Conservation (phyloP, 495 filamentous ascomycete genomes). For the Bacidia gigantensis region DNA sequence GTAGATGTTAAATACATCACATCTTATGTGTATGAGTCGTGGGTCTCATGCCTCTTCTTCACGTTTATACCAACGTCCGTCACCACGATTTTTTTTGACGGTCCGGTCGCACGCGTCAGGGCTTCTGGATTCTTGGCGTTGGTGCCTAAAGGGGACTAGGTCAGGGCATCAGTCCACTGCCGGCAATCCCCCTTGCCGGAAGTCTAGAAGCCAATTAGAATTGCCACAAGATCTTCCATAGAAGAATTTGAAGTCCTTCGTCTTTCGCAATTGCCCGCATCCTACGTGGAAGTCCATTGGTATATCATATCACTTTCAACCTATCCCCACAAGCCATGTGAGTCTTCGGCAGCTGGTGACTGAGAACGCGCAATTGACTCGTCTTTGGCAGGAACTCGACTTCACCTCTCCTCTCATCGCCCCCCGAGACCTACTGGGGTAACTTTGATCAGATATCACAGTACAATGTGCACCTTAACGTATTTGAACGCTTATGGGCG, state of each 20-base stretch:
- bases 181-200: neutral
- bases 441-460: constrained; percentile 79
- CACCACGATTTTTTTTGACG: too few relatives aligned
- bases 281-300: too few relatives aligned
- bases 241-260: neutral
- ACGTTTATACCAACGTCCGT: too few relatives aligned
- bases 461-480: constrained; percentile 77
- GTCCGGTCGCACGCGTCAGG: too few relatives aligned
- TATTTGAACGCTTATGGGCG: constrained; percentile 75
- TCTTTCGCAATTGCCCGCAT: neutral
- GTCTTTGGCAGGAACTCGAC: constrained; percentile 41
- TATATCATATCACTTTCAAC: too few relatives aligned
- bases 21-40: neutral
- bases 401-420: constrained; percentile 29
- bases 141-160: neutral
- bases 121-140: neutral
- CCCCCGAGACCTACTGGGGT: constrained; percentile 54
- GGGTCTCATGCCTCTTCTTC: neutral
- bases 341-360: neutral
- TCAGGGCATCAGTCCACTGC: neutral
- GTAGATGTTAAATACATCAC: neutral
- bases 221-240: neutral
- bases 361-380: neutral
- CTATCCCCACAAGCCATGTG: neutral
- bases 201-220: neutral